Evolutionary conservation across 768 basidiomycete genomes (phyloP).

Genomic region (Auricularia sp.): DNA sequence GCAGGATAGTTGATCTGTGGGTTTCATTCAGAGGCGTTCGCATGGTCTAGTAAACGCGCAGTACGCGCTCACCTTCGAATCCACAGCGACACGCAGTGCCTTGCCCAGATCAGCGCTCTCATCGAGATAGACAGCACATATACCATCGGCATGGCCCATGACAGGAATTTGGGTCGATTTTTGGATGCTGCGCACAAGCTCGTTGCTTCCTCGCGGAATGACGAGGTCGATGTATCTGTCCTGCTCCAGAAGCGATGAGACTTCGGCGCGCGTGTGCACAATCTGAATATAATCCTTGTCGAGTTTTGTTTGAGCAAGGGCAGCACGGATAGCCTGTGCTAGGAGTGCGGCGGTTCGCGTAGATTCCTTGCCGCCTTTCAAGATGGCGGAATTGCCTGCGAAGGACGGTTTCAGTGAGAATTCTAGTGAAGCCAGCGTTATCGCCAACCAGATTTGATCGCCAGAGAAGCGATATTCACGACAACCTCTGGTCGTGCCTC

Average conservation of each 20-base stretch:
- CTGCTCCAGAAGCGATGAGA: slow-evolving; percentile 73
- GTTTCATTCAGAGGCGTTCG: not conserved
- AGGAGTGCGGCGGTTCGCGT: slow-evolving; percentile 67
- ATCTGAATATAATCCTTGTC: slow-evolving; percentile 80
- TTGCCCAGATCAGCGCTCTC: slow-evolving; percentile 68
- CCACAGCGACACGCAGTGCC: slow-evolving; percentile 71
- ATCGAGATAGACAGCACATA: slow-evolving; percentile 87
- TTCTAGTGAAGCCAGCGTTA: too few relatives aligned
- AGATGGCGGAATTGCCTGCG: slow-evolving; percentile 88
- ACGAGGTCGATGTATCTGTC: slow-evolving; percentile 94
- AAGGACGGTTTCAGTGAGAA: not conserved
- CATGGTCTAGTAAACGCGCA: too few relatives aligned
- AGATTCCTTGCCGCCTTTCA: slow-evolving; percentile 97
- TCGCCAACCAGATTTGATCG: slow-evolving; percentile 84
- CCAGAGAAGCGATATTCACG: slow-evolving; percentile 90
- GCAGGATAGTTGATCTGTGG: slow-evolving; percentile 84
- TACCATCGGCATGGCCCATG: slow-evolving; percentile 97
- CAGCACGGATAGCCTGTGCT: slow-evolving; percentile 67
- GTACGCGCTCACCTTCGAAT: slow-evolving; percentile 65
- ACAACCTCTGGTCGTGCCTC: slow-evolving; percentile 97
- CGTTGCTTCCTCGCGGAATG: slow-evolving; percentile 91
- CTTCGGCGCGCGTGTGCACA: slow-evolving; percentile 85
- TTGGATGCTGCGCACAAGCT: slow-evolving; percentile 80
- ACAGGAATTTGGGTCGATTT: slow-evolving; percentile 87
- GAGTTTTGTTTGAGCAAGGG: slow-evolving; percentile 61